Evolutionary conservation across 495 filamentous ascomycete genomes (phyloP).

Genomic region (Aspergillus ellipticus): DNA sequence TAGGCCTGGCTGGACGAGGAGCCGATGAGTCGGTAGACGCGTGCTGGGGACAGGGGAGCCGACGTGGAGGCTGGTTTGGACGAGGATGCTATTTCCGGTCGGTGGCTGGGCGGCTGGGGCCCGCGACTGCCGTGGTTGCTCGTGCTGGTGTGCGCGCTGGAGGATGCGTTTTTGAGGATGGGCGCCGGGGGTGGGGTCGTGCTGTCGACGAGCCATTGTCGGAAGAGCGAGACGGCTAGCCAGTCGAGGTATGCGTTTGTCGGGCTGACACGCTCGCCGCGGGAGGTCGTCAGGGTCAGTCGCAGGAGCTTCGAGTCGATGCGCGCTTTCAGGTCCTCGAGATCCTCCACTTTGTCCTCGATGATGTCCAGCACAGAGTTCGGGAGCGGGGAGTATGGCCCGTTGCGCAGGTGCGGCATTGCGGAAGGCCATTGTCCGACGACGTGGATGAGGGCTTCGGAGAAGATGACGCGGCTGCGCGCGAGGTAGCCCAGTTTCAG

Average conservation of each 20-base stretch:
- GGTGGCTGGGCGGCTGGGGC: conserved; percentile 14
- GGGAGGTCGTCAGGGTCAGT: conserved; percentile 70
- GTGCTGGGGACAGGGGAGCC: conserved; percentile 43
- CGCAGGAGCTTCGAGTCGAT: conserved; percentile 77
- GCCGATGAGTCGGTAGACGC: conserved; percentile 70
- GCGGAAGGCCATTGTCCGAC: conserved; percentile 87
- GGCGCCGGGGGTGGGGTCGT: conserved; percentile 64
- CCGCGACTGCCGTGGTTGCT: conserved; percentile 26
- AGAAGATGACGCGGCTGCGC: conserved; percentile 79
- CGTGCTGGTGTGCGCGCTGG: conserved; percentile 16
- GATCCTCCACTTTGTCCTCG: conserved; percentile 83
- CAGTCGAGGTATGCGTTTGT: conserved; percentile 78
- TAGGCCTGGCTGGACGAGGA: conserved; percentile 57
- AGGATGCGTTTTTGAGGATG: conserved; percentile 39
- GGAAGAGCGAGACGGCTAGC: conserved; percentile 78
- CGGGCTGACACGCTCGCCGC: conserved; percentile 77
- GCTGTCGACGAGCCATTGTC: conserved; percentile 87
- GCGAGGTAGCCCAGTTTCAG: conserved; percentile 84
- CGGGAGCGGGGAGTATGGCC: conserved; percentile 54
- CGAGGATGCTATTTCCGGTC: conserved; percentile 3
- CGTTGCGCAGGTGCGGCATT: conserved; percentile 68
- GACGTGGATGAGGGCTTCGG: conserved; percentile 85
- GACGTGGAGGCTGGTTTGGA: conserved; percentile 17
- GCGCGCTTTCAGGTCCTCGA: conserved; percentile 63
- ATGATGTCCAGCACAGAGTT: conserved; percentile 78